Evolutionary conservation across 352 stramenopile genomes (phyloP), one percentile per base, ranked within the genome.

Genomic region (Poterioochromonas sp.): DNA sequence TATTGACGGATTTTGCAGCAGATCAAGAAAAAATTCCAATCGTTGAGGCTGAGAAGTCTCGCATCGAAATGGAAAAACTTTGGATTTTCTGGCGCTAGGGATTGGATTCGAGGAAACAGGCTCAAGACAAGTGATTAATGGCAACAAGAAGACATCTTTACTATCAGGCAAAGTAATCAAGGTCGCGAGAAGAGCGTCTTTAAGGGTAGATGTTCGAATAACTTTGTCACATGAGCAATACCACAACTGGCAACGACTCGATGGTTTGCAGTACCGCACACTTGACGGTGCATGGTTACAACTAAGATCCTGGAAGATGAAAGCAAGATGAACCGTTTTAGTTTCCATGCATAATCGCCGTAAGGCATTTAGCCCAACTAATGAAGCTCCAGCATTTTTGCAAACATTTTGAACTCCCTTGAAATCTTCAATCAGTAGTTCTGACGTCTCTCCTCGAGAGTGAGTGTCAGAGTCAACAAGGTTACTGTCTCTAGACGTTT

Each of bases 181-280:
- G 12, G 29, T 18, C 15, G 26, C 58, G 26, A 11, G 15, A 32
- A 39, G 26, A 11, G 29, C 5, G 29, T 5, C 15, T 11, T 11
- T 8, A 37, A 40, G 5, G 26, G 63, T 39, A 5, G 29, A 5
- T 3, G 63, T 29, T 29, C 65, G 65, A 54, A 58, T 74, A 35
- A 34, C 5, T 54, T 35, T 51, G 40, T 74, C 65, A 74, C 65
- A 74, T n/a, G 29, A 18, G 32, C 65, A 74, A 54, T 74, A 8
- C 65, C 65, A 74, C 11, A 8, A 20, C 0, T 12, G 22, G 41
- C 65, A 74, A 22, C 2, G 37, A 26, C 0, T 12, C 34, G 39
- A 58, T 40, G 65, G 65, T 34, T 11, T 54, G 53, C 65, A 74
- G 40, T 58, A 54, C 11, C 29, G 2, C 35, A 37, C 39, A 51